phyloP scores from a whole-genome alignment of 352 stramenopile species.

The Aphanomyces stellatus region DNA sequence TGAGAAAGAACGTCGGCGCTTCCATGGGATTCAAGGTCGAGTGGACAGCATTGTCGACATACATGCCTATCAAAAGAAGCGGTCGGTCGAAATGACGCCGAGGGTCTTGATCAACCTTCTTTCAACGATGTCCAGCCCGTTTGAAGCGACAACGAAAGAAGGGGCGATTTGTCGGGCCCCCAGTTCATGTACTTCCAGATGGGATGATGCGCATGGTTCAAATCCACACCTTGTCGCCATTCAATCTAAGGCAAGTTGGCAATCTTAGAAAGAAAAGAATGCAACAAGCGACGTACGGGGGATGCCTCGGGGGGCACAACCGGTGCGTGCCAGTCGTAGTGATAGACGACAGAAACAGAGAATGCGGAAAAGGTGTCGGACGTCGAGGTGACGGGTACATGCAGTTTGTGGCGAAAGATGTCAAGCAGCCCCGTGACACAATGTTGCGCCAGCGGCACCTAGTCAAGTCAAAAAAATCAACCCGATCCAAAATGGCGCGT shows the following conservation, averaged over 20 bases:
- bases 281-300: not conserved
- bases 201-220: constrained; percentile 1
- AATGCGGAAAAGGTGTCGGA: not conserved
- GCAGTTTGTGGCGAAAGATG: constrained; percentile 77
- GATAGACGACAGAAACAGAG: not conserved
- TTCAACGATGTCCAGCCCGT: constrained; percentile 58
- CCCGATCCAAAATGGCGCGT: constrained; percentile 20
- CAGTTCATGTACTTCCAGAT: constrained; percentile 9
- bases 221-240: not conserved
- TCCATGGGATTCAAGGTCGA: constrained; percentile 58
- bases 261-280: not conserved
- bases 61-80: constrained; percentile 27
- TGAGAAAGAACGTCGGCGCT: constrained; percentile 26
- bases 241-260: not conserved
- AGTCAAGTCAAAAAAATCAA: too few species aligned
- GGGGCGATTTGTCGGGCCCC: constrained; percentile 26
- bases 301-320: not conserved
- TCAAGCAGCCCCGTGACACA: constrained; percentile 69
- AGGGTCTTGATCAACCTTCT: constrained; percentile 38
- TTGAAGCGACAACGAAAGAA: constrained; percentile 48
- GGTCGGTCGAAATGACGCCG: too few species aligned
- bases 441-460: constrained; percentile 35
- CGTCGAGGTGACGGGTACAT: constrained; percentile 10
- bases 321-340: constrained; percentile 2
- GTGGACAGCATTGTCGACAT: constrained; percentile 79